Evolutionary conservation across 257 asterid genomes (phyloP).

Genomic region (Nicotiana benthamiana): DNA sequence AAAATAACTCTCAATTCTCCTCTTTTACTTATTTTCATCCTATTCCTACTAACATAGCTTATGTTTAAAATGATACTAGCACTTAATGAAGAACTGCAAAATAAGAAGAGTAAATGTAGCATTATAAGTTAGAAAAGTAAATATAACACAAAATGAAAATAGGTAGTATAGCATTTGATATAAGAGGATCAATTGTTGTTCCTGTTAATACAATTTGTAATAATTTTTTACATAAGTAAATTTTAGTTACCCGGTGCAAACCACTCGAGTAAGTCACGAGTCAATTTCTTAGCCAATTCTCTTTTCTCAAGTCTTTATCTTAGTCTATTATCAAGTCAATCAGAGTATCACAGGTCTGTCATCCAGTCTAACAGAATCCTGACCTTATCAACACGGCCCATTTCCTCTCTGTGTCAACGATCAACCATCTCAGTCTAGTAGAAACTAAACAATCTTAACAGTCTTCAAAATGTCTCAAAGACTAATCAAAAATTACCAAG

Average conservation of each 20-base stretch:
- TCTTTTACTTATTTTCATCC: neutral
- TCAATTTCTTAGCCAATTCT: neutral
- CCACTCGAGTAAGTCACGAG: neutral
- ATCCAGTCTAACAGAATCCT: neutral
- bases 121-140: neutral
- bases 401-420: neutral
- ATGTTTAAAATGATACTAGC: neutral
- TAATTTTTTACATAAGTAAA: neutral
- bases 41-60: neutral
- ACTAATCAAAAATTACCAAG: too few species aligned
- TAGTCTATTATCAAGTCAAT: neutral
- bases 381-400: neutral
- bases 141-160: neutral
- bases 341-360: neutral
- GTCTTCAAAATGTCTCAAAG: too few species aligned
- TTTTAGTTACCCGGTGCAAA: neutral
- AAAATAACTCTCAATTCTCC: neutral
- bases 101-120: neutral
- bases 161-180: neutral
- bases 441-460: too few species aligned
- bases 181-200: neutral
- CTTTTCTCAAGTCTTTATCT: neutral
- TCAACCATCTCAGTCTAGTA: neutral
- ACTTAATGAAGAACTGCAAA: neutral
- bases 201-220: neutral